These are phyloP conservation scores for Epithele typhae DNA, from an alignment of 768 basidiomycete genomes.

Conservation along the genomic window DNA sequence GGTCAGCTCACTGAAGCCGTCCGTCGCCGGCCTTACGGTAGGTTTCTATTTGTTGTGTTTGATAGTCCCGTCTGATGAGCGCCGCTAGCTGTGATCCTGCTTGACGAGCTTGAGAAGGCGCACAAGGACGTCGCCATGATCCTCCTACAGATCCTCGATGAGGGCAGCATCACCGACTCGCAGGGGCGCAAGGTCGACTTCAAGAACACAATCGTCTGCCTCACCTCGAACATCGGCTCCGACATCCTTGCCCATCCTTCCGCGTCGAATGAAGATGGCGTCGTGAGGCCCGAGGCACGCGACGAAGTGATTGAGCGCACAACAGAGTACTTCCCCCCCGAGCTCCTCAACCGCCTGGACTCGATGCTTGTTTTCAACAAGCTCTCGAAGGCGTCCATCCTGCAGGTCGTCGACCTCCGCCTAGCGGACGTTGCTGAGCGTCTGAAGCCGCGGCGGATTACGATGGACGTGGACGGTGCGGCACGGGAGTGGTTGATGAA, in stretches of 20 bases:
- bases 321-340: slow-evolving; percentile 81
- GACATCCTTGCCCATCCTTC: slow-evolving; percentile 69
- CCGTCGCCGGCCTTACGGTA: slow-evolving; percentile 54
- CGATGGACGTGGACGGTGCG: slow-evolving; percentile 58
- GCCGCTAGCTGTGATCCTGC: slow-evolving; percentile 57
- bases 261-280: slow-evolving; percentile 58
- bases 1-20: slow-evolving; percentile 73
- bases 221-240: slow-evolving; percentile 80
- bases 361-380: slow-evolving; percentile 90
- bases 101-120: slow-evolving; percentile 73
- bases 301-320: slow-evolving; percentile 71
- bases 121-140: slow-evolving; percentile 94
- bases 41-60: neutral
- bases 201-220: slow-evolving; percentile 91
- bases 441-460: slow-evolving; percentile 61
- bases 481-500: slow-evolving; percentile 68
- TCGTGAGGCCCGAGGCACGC: slow-evolving; percentile 57
- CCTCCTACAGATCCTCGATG: slow-evolving; percentile 86
- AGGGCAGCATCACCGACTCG: slow-evolving; percentile 85
- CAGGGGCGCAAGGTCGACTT: slow-evolving; percentile 89
- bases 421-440: slow-evolving; percentile 69
- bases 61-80: neutral
- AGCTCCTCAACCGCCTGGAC: slow-evolving; percentile 86
- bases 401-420: slow-evolving; percentile 75
- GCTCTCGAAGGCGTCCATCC: slow-evolving; percentile 65